phyloP scores from a whole-genome alignment of 805 yeast species.

The Kodamaea kakaduensis region DNA sequence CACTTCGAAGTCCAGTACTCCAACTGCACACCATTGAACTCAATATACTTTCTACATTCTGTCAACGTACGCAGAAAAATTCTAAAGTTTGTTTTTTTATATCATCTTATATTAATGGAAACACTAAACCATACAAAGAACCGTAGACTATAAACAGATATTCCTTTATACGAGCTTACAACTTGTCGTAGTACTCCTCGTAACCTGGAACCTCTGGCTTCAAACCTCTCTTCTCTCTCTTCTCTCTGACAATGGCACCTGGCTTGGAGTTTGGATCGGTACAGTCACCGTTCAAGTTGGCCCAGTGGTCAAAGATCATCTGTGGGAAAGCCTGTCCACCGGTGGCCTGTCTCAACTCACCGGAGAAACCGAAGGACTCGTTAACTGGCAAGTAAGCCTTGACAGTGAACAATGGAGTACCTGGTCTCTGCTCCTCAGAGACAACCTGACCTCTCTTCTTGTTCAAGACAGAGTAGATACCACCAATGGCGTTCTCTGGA shows the following conservation, averaged over 20 bases:
- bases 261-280: conserved; percentile 74
- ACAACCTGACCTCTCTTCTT: conserved; percentile 99
- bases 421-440: conserved; percentile 99
- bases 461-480: conserved; percentile 99
- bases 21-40: too few relatives aligned
- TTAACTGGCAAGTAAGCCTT: conserved; percentile 99
- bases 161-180: conserved; percentile 39
- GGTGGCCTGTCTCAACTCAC: conserved; percentile 99
- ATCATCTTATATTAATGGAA: conserved; percentile 3
- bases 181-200: conserved; percentile 97
- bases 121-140: conserved; percentile 1
- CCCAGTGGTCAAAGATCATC: conserved; percentile 99
- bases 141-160: conserved; percentile 3
- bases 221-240: conserved; percentile 95
- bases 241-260: conserved; percentile 53
- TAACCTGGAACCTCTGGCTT: conserved; percentile 98
- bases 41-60: too few relatives aligned
- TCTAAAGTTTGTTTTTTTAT: too few relatives aligned
- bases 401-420: conserved; percentile 99
- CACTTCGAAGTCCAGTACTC: too few relatives aligned
- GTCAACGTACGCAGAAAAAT: too few relatives aligned
- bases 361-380: conserved; percentile 99
- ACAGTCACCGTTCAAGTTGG: conserved; percentile 87
- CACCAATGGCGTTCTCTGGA: conserved; percentile 99
- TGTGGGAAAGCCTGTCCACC: conserved; percentile 99